Base-by-base conservation (phyloP, 2,329 filamentous ascomycete species). In the Fusarium tanahbumbuense region DNA sequence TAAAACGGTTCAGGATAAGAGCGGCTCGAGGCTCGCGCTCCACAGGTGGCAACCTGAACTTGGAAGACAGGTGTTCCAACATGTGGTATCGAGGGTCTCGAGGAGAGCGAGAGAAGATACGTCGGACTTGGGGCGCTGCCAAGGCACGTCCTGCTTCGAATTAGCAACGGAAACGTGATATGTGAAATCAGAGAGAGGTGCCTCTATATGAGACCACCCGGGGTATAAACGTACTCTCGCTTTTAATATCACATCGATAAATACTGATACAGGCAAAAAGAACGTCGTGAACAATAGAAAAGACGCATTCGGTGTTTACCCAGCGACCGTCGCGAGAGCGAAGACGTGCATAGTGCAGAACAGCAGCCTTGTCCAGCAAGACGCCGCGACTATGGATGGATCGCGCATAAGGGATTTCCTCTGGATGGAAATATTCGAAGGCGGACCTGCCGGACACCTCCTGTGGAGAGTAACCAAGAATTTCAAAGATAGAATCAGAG, bases 71-170 rank as follows among this genome's bases (percentile, higher is more conserved):
- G 70, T 94, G 92, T 59, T 93, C 92, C 76, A 97, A 83, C 93
- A 97, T 97, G 80, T 96, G 92, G 78, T 97, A 97, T 68, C 93
- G 89, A 20, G 93, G 93, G 76, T 97, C 93, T 74, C 89, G 86
- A 16, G 92, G 92, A 10, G 93, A 95, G 27, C 91, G 93, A 5
- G 92, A 91, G 78, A 97, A 97, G 28, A 95, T 84, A 52, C 91
- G 89, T 57, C 93, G 89, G 59, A 97, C 90, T 64, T 93, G 86
- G 3, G 93, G 93, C 41, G 93, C 93, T 74, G 93, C 92, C 7
- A 89, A 83, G 18, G 92, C 92, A 72, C 93, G 88, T 75, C 91
- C 93, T 96, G 75, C 34, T 30, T 23, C 22, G 22, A 40, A 60
- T 74, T 46, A 68, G 63, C 15, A 40, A 63, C 30, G 46, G 40